Conservation (phyloP, 148 eudicot genomes). For the Camellia granthamiana region DNA sequence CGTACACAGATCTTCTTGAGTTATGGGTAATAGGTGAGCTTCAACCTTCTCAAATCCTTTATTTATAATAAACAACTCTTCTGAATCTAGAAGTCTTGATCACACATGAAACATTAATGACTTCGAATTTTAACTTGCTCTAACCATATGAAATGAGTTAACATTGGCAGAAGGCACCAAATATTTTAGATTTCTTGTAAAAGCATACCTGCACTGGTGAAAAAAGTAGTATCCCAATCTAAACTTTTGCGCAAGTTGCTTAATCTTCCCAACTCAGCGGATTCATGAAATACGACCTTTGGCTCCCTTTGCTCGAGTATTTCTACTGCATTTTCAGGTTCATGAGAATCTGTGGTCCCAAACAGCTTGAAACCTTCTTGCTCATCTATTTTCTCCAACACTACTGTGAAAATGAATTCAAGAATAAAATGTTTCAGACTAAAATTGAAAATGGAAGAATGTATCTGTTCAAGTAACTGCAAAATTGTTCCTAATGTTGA, state of each 20-base stretch:
- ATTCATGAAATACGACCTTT: conserved; percentile 2
- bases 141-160: not conserved
- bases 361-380: conserved; percentile 11
- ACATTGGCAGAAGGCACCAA: not conserved
- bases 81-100: conserved; percentile 58
- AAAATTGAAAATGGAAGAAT: not conserved
- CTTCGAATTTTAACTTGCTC: not conserved
- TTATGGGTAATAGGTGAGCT: conserved; percentile 9
- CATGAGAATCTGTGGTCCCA: not conserved
- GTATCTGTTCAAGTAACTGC: not conserved
- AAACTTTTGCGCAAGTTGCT: conserved; percentile 48
- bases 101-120: not conserved
- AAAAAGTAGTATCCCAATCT: conserved; percentile 70
- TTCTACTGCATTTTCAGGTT: conserved; percentile 9
- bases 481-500: not conserved
- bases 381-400: conserved; percentile 36
- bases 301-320: conserved; percentile 12
- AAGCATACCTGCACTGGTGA: conserved; percentile 49
- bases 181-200: not conserved
- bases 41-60: conserved; percentile 41
- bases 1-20: conserved; percentile 19
- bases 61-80: conserved; percentile 51
- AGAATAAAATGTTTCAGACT: not conserved
- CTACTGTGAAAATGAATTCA: conserved; percentile 21
- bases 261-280: conserved; percentile 18